phyloP scores from a whole-genome alignment of 202 grass and related monocot species.

The Setaria italica region DNA sequence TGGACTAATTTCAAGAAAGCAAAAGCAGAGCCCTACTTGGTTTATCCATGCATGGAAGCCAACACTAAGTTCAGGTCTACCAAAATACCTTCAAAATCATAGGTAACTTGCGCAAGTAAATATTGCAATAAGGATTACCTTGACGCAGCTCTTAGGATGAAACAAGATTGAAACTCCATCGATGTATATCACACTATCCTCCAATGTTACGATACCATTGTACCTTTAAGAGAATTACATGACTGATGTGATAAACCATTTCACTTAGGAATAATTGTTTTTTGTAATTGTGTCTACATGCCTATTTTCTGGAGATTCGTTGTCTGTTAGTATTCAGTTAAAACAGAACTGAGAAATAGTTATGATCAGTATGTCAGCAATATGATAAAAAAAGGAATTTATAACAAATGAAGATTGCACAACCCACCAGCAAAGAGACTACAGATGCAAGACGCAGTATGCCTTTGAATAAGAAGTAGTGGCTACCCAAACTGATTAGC shows the following conservation, averaged over 20 bases:
- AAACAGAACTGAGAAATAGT: not conserved
- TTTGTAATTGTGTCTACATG: too few relatives aligned
- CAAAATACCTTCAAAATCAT: not conserved
- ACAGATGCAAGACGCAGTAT: not conserved
- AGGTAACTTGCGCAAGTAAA: not conserved
- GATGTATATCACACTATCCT: not conserved
- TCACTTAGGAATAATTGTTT: not conserved
- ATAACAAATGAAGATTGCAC: not conserved
- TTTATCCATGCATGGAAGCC: not conserved
- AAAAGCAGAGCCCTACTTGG: not conserved
- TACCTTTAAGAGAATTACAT: conserved; percentile 10
- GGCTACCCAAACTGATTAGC: not conserved
- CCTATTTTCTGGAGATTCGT: conserved; percentile 3
- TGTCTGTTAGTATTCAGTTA: not conserved
- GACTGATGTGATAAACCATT: not conserved
- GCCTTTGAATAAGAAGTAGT: not conserved
- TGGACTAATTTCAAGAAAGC: not conserved
- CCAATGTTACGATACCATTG: not conserved
- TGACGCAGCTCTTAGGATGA: not conserved
- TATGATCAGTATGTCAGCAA: not conserved
- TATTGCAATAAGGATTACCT: not conserved
- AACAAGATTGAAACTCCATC: not conserved
- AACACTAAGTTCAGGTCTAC: not conserved
- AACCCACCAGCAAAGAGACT: not conserved
- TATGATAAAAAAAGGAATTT: conserved; percentile 2